Evolutionary conservation across 495 filamentous ascomycete species (phyloP).

Genomic region (Pseudevernia furfuracea): DNA sequence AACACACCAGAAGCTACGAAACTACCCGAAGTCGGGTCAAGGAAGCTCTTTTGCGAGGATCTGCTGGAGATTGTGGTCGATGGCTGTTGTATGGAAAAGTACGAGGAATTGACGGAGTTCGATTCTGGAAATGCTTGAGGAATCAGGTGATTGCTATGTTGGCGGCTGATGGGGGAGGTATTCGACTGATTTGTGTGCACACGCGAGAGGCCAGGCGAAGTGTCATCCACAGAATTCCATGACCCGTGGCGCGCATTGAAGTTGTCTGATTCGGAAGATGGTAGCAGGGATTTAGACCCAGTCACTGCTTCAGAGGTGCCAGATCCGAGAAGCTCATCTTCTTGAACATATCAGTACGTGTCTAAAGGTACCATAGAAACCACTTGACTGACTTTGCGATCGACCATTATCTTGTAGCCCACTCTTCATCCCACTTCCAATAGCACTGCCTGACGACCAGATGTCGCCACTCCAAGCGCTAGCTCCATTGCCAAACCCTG

Average conservation of each 20-base stretch:
- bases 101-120: conserved; percentile 15
- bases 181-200: conserved; percentile 32
- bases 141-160: conserved; percentile 33
- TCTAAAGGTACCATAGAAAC: background rate
- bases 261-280: conserved; percentile 56
- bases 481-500: conserved; percentile 40
- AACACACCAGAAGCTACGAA: conserved; percentile 21
- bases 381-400: conserved; percentile 19
- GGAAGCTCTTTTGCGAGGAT: conserved; percentile 22
- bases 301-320: conserved; percentile 40
- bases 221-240: conserved; percentile 50
- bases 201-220: conserved; percentile 37
- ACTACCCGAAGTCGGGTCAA: conserved; percentile 23
- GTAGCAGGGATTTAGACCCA: conserved; percentile 58
- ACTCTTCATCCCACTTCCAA: conserved; percentile 44
- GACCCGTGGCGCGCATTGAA: conserved; percentile 44
- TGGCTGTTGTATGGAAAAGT: conserved; percentile 14
- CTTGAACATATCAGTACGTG: conserved; percentile 7
- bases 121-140: conserved; percentile 21
- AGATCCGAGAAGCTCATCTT: conserved; percentile 20
- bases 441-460: conserved; percentile 45
- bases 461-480: conserved; percentile 51
- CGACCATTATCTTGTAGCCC: conserved; percentile 29
- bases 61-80: conserved; percentile 12
- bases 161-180: conserved; percentile 29